phyloP scores from a whole-genome alignment of 305 asterid genomes.

The Salvia sclarea region DNA sequence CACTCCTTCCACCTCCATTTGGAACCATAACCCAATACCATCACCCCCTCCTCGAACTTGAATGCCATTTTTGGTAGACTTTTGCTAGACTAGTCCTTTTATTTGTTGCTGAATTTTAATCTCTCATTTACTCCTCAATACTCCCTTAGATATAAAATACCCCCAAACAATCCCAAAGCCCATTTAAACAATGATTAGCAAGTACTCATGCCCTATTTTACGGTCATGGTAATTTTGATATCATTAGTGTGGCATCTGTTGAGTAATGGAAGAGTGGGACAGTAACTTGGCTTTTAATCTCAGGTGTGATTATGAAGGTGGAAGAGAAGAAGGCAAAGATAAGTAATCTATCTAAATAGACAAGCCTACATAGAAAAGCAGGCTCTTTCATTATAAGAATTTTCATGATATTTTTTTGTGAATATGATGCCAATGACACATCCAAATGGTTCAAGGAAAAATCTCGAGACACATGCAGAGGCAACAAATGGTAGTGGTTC shows the following conservation, averaged over 20 bases:
- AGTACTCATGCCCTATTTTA: background rate
- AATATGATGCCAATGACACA: background rate
- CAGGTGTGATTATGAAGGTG: background rate
- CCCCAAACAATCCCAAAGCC: background rate
- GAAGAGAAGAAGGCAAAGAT: background rate
- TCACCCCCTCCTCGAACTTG: background rate
- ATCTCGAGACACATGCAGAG: background rate
- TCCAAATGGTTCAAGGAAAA: slow-evolving; percentile 4
- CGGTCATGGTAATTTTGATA: background rate
- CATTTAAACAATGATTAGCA: background rate
- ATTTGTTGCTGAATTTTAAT: background rate
- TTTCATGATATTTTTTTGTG: background rate
- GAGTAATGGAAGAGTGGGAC: background rate
- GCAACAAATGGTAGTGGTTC: slow-evolving; percentile 15
- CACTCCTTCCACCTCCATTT: too few species aligned
- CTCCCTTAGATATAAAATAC: background rate
- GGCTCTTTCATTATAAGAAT: background rate
- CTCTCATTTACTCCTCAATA: background rate
- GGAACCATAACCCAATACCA: background rate
- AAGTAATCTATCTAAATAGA: background rate
- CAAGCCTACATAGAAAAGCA: background rate
- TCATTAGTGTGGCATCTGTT: background rate
- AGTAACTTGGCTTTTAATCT: background rate
- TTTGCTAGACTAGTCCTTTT: background rate
- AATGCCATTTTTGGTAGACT: background rate